phyloP scores from a whole-genome alignment of 2,329 filamentous ascomycete genomes.

The Grosmannia clavigera region DNA sequence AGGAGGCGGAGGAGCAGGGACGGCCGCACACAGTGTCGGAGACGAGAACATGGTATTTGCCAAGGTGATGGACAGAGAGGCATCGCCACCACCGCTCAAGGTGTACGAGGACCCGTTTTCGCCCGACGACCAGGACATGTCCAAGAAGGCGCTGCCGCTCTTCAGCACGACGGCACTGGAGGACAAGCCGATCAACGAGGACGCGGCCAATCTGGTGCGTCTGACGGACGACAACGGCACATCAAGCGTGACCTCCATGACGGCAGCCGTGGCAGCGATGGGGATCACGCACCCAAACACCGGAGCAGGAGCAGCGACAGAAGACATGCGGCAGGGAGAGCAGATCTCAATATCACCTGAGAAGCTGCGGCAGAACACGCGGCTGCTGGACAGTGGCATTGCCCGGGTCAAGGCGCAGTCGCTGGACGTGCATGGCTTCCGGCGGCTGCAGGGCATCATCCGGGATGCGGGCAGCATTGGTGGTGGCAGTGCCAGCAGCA shows the following conservation, averaged over 20 bases:
- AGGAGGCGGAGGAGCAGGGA: not conserved
- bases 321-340: not conserved
- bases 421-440: slow-evolving; percentile 72
- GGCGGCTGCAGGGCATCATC: slow-evolving; percentile 63
- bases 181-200: slow-evolving; percentile 49
- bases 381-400: slow-evolving; percentile 62
- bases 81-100: slow-evolving; percentile 30
- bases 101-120: slow-evolving; percentile 54
- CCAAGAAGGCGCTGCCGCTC: slow-evolving; percentile 28
- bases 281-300: no score
- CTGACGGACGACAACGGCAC: not conserved
- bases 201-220: slow-evolving; percentile 24
- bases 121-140: slow-evolving; percentile 28
- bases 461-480: slow-evolving; percentile 31
- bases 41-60: slow-evolving; percentile 32
- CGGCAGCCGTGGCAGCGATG: slow-evolving; percentile 1
- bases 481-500: not conserved
- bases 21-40: slow-evolving; percentile 15
- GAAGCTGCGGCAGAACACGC: slow-evolving; percentile 42
- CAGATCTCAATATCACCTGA: slow-evolving; percentile 28
- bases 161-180: slow-evolving; percentile 38
- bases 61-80: slow-evolving; percentile 8
- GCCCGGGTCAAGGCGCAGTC: slow-evolving; percentile 57
- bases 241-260: not conserved
- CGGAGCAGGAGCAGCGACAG: slow-evolving; percentile 7